Evolutionary conservation across 495 filamentous ascomycete genomes (phyloP).

Genomic region (Talaromyces nanjingensis): DNA sequence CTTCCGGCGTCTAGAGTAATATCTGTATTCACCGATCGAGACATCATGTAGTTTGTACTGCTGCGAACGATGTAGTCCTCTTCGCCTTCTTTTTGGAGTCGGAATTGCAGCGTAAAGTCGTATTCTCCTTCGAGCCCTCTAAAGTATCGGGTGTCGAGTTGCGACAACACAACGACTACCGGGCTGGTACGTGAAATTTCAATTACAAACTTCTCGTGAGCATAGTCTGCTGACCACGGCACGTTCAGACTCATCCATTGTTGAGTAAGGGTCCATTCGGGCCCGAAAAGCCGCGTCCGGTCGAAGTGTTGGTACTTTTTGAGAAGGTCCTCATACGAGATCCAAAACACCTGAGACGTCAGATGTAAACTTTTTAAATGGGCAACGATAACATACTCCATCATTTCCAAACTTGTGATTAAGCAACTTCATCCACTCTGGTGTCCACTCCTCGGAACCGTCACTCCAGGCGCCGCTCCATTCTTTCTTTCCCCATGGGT

Average conservation of each 20-base stretch:
- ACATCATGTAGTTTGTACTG: conserved; percentile 61
- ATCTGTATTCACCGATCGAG: conserved; percentile 74
- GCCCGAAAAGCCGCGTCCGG: conserved; percentile 82
- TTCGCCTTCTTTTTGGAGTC: conserved; percentile 72
- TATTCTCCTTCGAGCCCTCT: conserved; percentile 78
- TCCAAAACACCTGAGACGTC: conserved; percentile 53
- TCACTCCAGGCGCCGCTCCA: conserved; percentile 84
- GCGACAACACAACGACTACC: conserved; percentile 72
- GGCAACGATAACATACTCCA: conserved; percentile 37
- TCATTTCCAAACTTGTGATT: conserved; percentile 85
- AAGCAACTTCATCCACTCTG: conserved; percentile 75
- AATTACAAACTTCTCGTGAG: conserved; percentile 74
- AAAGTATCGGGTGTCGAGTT: conserved; percentile 85
- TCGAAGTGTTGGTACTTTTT: conserved; percentile 77
- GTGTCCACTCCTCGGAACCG: conserved; percentile 86
- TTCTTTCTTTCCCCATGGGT: conserved; percentile 83
- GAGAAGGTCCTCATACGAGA: conserved; percentile 72
- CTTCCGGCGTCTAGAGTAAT: conserved; percentile 74
- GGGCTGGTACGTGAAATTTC: conserved; percentile 58
- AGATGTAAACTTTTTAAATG: conserved; percentile 2
- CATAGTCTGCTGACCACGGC: conserved; percentile 81
- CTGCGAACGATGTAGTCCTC: conserved; percentile 82
- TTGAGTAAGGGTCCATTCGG: conserved; percentile 72
- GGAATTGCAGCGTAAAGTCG: conserved; percentile 68
- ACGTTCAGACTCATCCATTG: conserved; percentile 81